Base-by-base conservation (phyloP, 2,329 filamentous ascomycete genomes). In the Hymenoscyphus repandus region DNA sequence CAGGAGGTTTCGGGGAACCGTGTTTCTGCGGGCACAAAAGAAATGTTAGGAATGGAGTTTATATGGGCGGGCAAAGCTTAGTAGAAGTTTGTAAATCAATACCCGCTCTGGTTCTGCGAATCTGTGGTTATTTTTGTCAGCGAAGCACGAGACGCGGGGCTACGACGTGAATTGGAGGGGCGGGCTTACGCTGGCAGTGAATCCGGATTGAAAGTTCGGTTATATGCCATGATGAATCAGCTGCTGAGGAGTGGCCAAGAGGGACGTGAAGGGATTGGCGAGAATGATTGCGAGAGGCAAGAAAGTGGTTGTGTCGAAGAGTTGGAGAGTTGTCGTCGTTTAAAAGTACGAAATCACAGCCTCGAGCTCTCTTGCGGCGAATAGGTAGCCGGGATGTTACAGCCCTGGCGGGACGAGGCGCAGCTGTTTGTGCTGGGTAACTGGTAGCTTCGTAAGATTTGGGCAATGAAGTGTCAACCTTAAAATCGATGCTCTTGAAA, bases 131-230 rank as follows among this genome's bases (percentile, higher is more conserved):
- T 40, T 11, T 27, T 40, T 22, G 45, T 47, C 45, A 47, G 45
- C 45, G 11, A 13, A 11, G 18, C 10, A 15, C 9, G 12, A 18
- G 13, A 17, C n/a, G 47, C 34, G 17, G 12, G 47, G 32, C 9
- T 31, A 34, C 20, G 15, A 33, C 48, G 41, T 38, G 58, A 43
- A 18, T 22, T 27, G 36, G 36, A 33, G 46, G 56, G 54, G 52
- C 18, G 31, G 38, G 12, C 85, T 73, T 78, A 93, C 87, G 90
- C 90, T 67, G 92, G 92, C 58, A 99, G 82, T 67, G 90, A 88
- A 75, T 99, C 92, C 32, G 91, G 91, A 70, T 99, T 95, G 74
- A 90, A 93, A 50, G 86, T 82, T 69, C 83, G 84, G 72, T 95
- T 95, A 78, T 97, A 97, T 50, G 92, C 92, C 92, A 97, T 97